Conservation (phyloP, 2,329 filamentous ascomycete genomes). For the Claviceps sp. region DNA sequence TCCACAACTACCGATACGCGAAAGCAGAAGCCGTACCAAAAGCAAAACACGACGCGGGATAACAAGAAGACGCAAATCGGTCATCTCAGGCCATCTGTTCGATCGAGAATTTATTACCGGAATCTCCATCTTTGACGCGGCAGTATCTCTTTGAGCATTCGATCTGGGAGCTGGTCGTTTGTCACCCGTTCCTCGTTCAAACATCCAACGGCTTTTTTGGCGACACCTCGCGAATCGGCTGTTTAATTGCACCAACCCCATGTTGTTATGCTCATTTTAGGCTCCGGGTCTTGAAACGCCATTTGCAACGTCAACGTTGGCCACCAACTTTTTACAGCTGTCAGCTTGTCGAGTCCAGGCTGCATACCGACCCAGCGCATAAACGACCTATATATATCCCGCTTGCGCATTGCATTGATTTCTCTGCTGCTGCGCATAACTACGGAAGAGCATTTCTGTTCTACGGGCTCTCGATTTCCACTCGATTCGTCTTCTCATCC, state of each 20-base stretch:
- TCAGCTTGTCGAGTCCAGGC: background rate
- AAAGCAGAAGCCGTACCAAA: background rate
- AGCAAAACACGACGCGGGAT: too few species aligned
- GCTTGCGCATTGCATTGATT: background rate
- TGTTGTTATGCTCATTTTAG: background rate
- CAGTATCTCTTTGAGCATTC: background rate
- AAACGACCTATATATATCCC: background rate
- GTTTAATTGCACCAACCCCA: background rate
- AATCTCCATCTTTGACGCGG: background rate
- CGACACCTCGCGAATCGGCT: constrained; percentile 1
- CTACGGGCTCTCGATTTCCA: too few species aligned
- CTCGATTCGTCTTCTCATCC: background rate
- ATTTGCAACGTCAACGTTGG: constrained; percentile 2
- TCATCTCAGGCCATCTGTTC: too few species aligned
- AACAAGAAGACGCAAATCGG: too few species aligned
- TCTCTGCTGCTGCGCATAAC: too few species aligned
- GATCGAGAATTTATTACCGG: too few species aligned
- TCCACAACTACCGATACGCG: background rate
- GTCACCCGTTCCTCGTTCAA: background rate
- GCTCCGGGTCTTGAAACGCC: constrained; percentile 5
- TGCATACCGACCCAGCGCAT: too few species aligned
- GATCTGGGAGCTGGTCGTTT: too few species aligned
- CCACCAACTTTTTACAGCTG: background rate
- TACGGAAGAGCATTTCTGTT: too few species aligned
- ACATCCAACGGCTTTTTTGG: background rate